Evolutionary conservation across 352 stramenopile genomes (phyloP).

Genomic region (Phytophthora kernoviae): DNA sequence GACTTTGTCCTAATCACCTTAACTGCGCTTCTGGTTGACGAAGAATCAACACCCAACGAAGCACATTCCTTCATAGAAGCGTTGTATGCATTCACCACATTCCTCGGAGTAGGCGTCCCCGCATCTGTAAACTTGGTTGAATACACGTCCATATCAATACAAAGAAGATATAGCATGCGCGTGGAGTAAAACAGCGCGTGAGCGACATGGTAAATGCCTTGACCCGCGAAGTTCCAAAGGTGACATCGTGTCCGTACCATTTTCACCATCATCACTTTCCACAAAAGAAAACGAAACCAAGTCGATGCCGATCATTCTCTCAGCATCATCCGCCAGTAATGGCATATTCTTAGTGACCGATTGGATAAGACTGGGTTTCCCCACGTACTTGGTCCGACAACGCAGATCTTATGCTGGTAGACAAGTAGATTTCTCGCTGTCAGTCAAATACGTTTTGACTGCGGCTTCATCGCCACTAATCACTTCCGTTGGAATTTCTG

Average conservation of each 20-base stretch:
- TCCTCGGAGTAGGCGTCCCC: too few species aligned
- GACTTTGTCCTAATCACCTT: conserved; percentile 17
- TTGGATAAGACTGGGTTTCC: conserved; percentile 21
- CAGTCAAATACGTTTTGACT: too few species aligned
- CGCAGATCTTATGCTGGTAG: conserved; percentile 7
- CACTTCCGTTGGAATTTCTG: neutral
- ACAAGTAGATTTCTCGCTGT: too few species aligned
- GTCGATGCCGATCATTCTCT: conserved; percentile 16
- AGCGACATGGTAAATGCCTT: conserved; percentile 23
- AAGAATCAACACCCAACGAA: conserved; percentile 17
- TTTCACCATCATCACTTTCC: too few species aligned
- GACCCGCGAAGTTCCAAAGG: conserved; percentile 28
- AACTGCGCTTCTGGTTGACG: conserved; percentile 16
- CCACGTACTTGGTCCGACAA: conserved; percentile 19
- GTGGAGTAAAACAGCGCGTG: conserved; percentile 26
- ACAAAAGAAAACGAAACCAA: conserved; percentile 3
- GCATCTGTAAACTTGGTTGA: too few species aligned
- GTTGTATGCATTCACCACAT: neutral
- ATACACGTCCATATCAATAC: conserved; percentile 14
- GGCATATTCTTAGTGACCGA: conserved; percentile 1
- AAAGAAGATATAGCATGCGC: conserved; percentile 18
- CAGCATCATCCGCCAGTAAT: neutral
- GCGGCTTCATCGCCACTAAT: too few species aligned
- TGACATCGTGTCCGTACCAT: conserved; percentile 5
- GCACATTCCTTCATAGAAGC: conserved; percentile 22